phyloP scores from a whole-genome alignment of 2,329 filamentous ascomycete species.

The Pleoardoris graminearum region DNA sequence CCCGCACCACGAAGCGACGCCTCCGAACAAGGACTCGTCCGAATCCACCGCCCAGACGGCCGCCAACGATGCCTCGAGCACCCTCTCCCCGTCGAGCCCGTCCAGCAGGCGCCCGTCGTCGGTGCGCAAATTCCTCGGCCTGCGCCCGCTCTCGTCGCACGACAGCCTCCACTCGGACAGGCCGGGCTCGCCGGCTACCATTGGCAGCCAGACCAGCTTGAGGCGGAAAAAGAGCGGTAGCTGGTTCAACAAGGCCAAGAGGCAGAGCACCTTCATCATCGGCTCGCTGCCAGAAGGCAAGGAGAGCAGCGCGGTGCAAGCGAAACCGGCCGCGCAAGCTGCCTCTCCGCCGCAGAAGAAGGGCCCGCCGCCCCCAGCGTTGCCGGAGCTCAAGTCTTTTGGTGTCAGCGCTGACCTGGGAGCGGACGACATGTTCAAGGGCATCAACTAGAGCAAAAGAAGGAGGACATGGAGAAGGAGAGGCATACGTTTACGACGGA shows the following conservation, averaged over 20 bases:
- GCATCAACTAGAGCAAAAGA: conserved; percentile 37
- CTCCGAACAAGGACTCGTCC: conserved; percentile 24
- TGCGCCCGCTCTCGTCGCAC: conserved; percentile 42
- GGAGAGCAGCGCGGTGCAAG: conserved; percentile 30
- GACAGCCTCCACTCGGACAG: conserved; percentile 44
- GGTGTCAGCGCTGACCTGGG: conserved; percentile 42
- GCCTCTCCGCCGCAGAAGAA: conserved; percentile 33
- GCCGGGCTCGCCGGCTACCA: conserved; percentile 42
- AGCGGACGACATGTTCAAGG: conserved; percentile 47
- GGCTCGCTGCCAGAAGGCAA: conserved; percentile 40
- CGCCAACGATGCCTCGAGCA: conserved; percentile 36
- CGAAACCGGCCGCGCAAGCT: too few species aligned
- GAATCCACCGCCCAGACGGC: conserved; percentile 23
- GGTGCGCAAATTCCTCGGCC: conserved; percentile 47
- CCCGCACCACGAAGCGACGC: conserved; percentile 24
- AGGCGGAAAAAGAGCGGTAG: conserved; percentile 44
- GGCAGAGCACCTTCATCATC: conserved; percentile 42
- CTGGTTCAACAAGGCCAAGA: conserved; percentile 47
- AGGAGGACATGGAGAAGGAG: conserved; percentile 7
- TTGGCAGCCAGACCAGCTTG: conserved; percentile 39
- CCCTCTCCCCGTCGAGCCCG: conserved; percentile 39
- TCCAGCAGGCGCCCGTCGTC: conserved; percentile 41
- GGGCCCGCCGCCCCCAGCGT: conserved; percentile 45
- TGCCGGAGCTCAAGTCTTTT: conserved; percentile 45
- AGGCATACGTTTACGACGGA: conserved; percentile 26